Base-by-base conservation (phyloP, 768 basidiomycete genomes). In the Auricularia sp. region DNA sequence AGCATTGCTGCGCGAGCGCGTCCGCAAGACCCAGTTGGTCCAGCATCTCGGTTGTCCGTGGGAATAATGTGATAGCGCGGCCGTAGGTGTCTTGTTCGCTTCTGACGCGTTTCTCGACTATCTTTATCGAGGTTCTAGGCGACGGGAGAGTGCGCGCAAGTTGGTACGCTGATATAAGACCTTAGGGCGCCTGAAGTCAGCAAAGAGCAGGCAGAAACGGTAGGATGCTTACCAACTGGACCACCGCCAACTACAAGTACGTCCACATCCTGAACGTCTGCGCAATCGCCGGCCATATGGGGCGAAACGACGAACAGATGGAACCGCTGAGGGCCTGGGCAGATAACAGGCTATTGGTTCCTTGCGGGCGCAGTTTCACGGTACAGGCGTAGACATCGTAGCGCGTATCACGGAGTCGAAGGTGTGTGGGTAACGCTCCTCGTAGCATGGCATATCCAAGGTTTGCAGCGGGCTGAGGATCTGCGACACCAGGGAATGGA, bases 171-270 rank as follows among this genome's bases (percentile, higher is more conserved):
- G 36, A 54, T 12, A 63, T 43, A 29, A 51, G 47, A 51, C 47
- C 29, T 64, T 29, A 29, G 29, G 29, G 62, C 36, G 53, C 47
- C 10, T 60, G 64, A 21, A 64, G 36, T 29, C 62, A 61, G 16
- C 16, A 29, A 18, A 33, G 33, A 2, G 47, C 42, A 0, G 43
- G 18, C 33, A 33, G 53, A 36, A 36, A 44, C 23, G 12, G 53
- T 44, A 23, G 54, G 12, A 33, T 64, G 63, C 12, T 6, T 1
- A 51, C 65, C 65, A 1, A 61, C 62, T 10, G 65, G 65, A 23
- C 65, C 65, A 54, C 65, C 65, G 33, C 65, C 65, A 16, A 66
- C 65, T 18, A 66, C 39, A 6, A 66, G 53, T 23, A 66, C 65
- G 36, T 66, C 65, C 12, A 35, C 29, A 29, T 29, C 29, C 29